Conservation (phyloP, 179 eudicot species). For the Monotropa hypopitys region DNA sequence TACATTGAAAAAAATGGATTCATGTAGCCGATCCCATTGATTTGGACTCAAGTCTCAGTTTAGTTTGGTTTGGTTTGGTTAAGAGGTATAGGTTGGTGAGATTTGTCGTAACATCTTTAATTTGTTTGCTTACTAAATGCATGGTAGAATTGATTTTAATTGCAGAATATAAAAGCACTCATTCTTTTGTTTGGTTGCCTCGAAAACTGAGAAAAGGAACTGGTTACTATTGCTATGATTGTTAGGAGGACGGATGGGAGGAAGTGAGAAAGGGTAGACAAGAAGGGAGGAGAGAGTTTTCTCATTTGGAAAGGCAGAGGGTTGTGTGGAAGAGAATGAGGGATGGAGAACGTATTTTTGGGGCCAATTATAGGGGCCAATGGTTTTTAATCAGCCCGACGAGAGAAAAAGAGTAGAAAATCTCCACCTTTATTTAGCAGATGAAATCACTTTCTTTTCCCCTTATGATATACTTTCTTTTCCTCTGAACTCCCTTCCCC, state of each 20-base stretch:
- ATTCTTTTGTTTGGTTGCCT: neutral
- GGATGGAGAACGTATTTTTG: neutral
- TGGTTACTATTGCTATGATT: neutral
- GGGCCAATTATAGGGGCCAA: neutral
- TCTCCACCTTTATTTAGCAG: neutral
- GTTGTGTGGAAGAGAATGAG: neutral
- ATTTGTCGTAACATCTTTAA: neutral
- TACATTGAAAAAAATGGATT: too few species aligned
- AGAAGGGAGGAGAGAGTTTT: neutral
- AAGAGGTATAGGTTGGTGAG: neutral
- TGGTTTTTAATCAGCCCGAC: neutral
- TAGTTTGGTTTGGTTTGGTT: neutral
- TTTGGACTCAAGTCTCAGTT: too few species aligned
- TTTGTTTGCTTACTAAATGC: neutral
- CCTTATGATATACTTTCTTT: neutral
- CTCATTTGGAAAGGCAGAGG: neutral
- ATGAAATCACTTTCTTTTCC: neutral
- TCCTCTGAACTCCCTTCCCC: neutral
- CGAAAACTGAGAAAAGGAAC: neutral
- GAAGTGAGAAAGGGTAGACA: neutral
- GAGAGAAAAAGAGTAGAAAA: neutral
- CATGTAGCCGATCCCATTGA: too few species aligned
- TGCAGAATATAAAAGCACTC: neutral
- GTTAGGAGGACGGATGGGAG: neutral
- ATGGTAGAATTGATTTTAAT: neutral